A percentile compares a stretch with the other conserved stretches of the same genome.
phyloP scores from a whole-genome alignment of 2,329 filamentous ascomycete species.

The Allantophomopsis cytisporea region DNA sequence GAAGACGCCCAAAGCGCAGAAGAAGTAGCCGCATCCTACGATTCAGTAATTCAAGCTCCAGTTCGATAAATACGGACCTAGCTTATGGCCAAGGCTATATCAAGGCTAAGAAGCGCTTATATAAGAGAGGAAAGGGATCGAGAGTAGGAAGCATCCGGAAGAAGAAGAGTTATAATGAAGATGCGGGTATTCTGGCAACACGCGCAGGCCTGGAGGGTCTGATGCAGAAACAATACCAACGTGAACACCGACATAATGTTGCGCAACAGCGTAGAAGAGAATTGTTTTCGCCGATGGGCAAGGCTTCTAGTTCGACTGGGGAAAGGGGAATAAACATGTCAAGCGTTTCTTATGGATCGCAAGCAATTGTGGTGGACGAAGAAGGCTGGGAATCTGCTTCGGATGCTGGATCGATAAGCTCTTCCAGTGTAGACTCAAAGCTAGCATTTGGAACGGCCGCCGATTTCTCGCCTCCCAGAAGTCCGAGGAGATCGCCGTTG shows the following conservation, averaged over 20 bases:
- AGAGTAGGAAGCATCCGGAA: constrained; percentile 14
- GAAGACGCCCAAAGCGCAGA: constrained; percentile 27
- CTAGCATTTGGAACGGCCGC: constrained; percentile 40
- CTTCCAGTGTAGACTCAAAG: constrained; percentile 36
- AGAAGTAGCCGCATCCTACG: constrained; percentile 37
- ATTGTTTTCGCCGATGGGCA: constrained; percentile 1
- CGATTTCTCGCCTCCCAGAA: no score
- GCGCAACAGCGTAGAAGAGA: constrained; percentile 15
- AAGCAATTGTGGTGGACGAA: constrained; percentile 22
- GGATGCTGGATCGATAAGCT: constrained; percentile 34
- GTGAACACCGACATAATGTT: no score
- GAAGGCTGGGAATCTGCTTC: constrained; percentile 46
- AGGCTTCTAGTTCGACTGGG: constrained; percentile 3
- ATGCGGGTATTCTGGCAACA: constrained; percentile 31
- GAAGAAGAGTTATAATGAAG: constrained; percentile 10
- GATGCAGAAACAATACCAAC: constrained; percentile 22
- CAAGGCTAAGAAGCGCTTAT: constrained; percentile 11
- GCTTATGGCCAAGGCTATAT: constrained; percentile 52
- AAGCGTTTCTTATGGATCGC: background rate
- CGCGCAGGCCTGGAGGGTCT: constrained; percentile 30
- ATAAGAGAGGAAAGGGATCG: constrained; percentile 10
- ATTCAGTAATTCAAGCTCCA: constrained; percentile 50
- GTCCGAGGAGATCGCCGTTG: no score
- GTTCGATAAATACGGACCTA: constrained; percentile 53
- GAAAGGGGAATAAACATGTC: no score